Base-by-base conservation (phyloP, 768 basidiomycete species). In the Lentinula sp. region DNA sequence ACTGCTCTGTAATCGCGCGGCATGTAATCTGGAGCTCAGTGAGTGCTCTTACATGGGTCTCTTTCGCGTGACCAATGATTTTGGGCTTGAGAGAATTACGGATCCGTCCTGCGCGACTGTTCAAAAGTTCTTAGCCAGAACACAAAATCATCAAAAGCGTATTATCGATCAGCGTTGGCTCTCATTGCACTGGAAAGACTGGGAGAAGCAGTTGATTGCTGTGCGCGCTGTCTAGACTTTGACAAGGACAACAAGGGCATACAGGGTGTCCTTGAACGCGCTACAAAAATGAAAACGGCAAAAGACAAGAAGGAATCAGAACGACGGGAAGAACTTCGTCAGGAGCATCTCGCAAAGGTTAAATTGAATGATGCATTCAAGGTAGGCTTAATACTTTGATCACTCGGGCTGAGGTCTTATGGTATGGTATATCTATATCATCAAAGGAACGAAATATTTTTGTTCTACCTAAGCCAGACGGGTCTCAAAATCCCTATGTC, bases 1-100 rank as follows among this genome's bases (percentile, higher is more conserved):
- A 0, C 76, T 99, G 21, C 75, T 92, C 48, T 86, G 87, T 69
- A 99, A 99, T 73, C 84, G 95, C 45, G 94, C 96, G 4, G 95
- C 94, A 6, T 95, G 93, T 64, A 95, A 98, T 69, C 80, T 98
- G 16, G 92, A 93, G 70, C 80, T 95, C 18, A 76, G 94, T 93
- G 65, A 68, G 88, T 70, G 28, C 11, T 42, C 39, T 18, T 54
- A 15, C n/a, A 2, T 15, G 5, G 35, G 16, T 34, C 53, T 51
- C 51, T 35, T 21, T 43, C 5, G 31, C 54, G n/a, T 40, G 37
- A 21, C 21, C n/a, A 15, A 59, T 57, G 48, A 59, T 15, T 15
- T 40, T 15, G 13, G 8, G 46, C 28, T 1, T 43, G 49, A 94
- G 95, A 90, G 71, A 99, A 98, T 71, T 90, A 89, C 66, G 92